These are phyloP conservation scores for Fistulinella prunicolor DNA, from an alignment of 768 basidiomycete genomes.

Conservation along the genomic window DNA sequence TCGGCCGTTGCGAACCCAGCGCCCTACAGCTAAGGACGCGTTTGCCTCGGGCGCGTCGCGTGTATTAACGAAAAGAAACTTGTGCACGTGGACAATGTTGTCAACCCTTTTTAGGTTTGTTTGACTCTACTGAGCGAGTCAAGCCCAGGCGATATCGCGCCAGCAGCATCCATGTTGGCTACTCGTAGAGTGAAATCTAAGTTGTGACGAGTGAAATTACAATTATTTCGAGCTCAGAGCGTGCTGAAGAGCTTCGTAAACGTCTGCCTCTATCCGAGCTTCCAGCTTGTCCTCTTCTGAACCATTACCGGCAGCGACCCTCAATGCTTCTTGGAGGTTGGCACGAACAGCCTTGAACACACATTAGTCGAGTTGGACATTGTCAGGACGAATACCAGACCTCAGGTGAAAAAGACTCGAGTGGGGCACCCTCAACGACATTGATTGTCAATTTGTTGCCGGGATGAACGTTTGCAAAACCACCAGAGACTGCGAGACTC, in stretches of 20 bases:
- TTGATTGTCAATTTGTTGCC: constrained; percentile 97
- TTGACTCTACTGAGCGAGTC: too few species aligned
- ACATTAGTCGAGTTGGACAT: constrained; percentile 4
- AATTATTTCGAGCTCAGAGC: constrained; percentile 58
- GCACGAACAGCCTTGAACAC: constrained; percentile 74
- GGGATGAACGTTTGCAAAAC: constrained; percentile 96
- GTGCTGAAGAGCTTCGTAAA: constrained; percentile 92
- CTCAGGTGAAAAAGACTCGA: constrained; percentile 89
- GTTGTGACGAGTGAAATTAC: constrained; percentile 4
- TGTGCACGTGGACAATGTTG: background rate
- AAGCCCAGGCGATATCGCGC: too few species aligned
- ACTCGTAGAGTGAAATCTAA: constrained; percentile 12
- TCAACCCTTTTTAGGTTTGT: too few species aligned
- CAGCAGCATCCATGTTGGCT: background rate
- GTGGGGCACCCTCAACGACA: constrained; percentile 91
- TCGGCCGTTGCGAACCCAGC: too few species aligned
- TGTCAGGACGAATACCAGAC: constrained; percentile 42
- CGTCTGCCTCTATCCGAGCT: constrained; percentile 92
- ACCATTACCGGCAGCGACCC: constrained; percentile 76
- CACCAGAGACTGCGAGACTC: constrained; percentile 74
- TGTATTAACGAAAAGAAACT: too few species aligned
- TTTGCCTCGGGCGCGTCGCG: background rate
- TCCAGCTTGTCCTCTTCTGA: constrained; percentile 92
- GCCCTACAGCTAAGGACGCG: too few species aligned
- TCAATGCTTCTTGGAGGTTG: constrained; percentile 85